Evolutionary conservation across 169 alveolate genomes (phyloP), one percentile per base, ranked within the genome.

Genomic region (Perkinsus olseni): DNA sequence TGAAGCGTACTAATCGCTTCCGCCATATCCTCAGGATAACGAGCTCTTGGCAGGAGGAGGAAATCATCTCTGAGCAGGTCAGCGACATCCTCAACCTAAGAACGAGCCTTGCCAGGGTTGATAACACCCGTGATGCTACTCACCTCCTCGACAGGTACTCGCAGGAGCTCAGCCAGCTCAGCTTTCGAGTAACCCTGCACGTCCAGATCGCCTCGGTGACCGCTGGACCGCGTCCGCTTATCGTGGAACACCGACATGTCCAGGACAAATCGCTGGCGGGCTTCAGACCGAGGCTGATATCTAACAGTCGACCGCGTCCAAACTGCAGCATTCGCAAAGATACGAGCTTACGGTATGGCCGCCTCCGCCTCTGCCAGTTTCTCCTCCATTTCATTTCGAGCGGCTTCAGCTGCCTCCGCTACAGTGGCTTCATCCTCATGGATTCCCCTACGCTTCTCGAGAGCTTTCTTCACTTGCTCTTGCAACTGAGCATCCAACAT

Each of bases 41-140:
- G 6, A 45, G 62, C 62, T 10, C 62, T 6, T 10, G 62, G 39
- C 82, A 92, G 92, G 37, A 34, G 36, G n/a, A 92, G 92, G 17
- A 62, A 31, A 21, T 92, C 93, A 8, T 92, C 93, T 38, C 92
- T 74, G 31, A 92, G 92, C 40, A 92, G 74, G 31, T 92, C 93
- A 13, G 93, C 93, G 11, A 62, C 93, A n/a, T 92, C 93, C 36
- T 92, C 93, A 38, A 28, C 92, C 39, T 62, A 36, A 31, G 50
- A 17, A 1, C 92, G 45, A 11, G 39, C 62, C 38, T 36, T n/a
- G 0, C 74, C 93, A 91, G 38, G 74, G 38, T 62, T 39, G 0
- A 92, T 74, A 90, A 51, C 37, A 36, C n/a, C 38, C 0, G 92
- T 91, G 36, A 62, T 37, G 0, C 28, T 21, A 0, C 74, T 50